Base-by-base conservation (phyloP, 2,329 filamentous ascomycete species). In the Tolypocladium nubicola region DNA sequence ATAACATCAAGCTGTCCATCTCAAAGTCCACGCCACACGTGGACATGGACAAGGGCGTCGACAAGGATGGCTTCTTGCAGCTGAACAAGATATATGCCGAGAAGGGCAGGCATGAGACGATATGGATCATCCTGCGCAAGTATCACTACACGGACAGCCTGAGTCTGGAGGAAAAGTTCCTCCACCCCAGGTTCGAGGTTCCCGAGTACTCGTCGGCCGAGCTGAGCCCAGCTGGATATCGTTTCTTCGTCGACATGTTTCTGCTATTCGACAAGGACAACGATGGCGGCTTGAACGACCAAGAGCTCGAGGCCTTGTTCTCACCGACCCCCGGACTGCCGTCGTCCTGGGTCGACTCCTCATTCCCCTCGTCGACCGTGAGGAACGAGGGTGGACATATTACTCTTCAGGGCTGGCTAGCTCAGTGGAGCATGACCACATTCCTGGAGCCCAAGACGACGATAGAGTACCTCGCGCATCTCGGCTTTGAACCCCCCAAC, bases 351-450 rank as follows among this genome's bases (percentile, higher is more conserved):
- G 77, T 85, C 0, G 92, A 97, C 61, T 88, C 88, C 1, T 89
- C 85, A 0, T 99, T 99, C 67, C 94, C 94, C 1, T 91, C 89
- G 0, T 96, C 90, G 30, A 97, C 94, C 0, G 93, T 97, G 21
- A 87, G 90, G 47, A 97, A 97, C 68, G 94, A 99, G 72, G 90
- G 90, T 10, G 94, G 94, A 0, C 85, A 97, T 69, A 92, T 99
- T 60, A 99, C 94, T 1, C 78, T 99, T 4, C 94, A 99, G 71
- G 94, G 94, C 2, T 99, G 94, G 94, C 82, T 99, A 41, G 94
- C 94, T 4, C 94, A 99, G 67, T 99, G 94, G 94, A 97, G 92
- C 70, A 99, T 99, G 94, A 99, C 94, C 0, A 99, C 94, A 0
- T 99, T 97, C 66, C 85, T 95, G 59, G 92, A 95, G 57, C 93